Conservation (phyloP, 768 basidiomycete species). For the Kwoniella botswanensis region DNA sequence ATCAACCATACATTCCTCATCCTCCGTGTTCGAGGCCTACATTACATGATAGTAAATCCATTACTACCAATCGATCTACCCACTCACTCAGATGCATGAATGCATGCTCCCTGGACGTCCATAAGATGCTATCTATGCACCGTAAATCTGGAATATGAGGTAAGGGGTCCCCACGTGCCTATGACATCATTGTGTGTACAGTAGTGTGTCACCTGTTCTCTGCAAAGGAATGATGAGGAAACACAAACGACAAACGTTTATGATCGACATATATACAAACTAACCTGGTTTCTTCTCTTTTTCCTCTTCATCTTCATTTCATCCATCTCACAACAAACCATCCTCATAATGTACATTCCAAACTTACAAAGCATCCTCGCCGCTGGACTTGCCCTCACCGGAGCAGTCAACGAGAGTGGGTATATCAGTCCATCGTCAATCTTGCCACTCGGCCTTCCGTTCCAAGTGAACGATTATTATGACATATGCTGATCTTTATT, state of each 20-base stretch:
- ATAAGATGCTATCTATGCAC: no score
- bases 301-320: not conserved
- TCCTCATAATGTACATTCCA: constrained; percentile 51
- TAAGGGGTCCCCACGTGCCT: not conserved
- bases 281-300: not conserved
- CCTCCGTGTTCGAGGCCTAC: no score
- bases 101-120: no score
- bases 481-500: not conserved
- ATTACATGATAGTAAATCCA: no score
- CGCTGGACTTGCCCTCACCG: constrained; percentile 48
- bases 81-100: no score
- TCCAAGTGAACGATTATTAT: not conserved
- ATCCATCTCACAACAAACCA: not conserved
- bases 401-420: constrained; percentile 41
- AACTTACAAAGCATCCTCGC: constrained; percentile 46
- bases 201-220: constrained; percentile 3
- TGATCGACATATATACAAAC: not conserved
- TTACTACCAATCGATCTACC: no score
- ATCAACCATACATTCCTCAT: no score
- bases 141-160: not conserved
- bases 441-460: constrained; percentile 12
- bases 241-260: not conserved
- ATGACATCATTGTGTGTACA: not conserved
- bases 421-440: constrained; percentile 2
- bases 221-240: not conserved